Evolutionary conservation across 139 green algal genomes (phyloP).

Genomic region (Coccomyxa sp.): DNA sequence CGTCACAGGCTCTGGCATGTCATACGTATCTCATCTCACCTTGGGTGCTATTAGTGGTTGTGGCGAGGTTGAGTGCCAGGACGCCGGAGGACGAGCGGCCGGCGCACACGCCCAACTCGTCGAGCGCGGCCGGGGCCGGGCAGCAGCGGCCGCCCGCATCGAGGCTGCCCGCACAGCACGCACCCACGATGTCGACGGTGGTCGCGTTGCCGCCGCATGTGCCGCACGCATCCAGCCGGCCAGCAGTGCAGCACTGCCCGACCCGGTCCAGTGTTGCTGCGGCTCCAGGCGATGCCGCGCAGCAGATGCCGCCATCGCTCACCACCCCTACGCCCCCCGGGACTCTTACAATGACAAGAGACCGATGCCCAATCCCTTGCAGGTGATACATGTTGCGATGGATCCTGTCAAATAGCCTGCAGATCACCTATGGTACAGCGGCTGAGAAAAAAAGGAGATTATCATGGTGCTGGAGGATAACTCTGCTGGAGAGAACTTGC

Average conservation of each 20-base stretch:
- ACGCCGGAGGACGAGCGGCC: constrained; percentile 35
- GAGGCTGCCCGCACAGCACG: constrained; percentile 1
- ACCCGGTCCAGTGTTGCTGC: constrained; percentile 22
- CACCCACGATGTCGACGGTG: constrained; percentile 31
- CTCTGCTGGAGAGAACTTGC: background rate
- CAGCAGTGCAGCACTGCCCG: constrained; percentile 34
- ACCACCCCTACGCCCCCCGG: background rate
- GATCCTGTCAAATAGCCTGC: background rate
- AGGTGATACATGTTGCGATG: background rate
- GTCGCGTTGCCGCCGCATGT: constrained; percentile 36
- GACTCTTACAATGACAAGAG: background rate
- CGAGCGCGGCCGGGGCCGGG: constrained; percentile 18
- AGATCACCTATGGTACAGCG: too few relatives aligned
- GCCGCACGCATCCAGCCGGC: constrained; percentile 41
- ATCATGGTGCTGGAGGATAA: too few relatives aligned
- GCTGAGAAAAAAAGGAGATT: too few relatives aligned
- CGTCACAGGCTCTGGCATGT: too few relatives aligned
- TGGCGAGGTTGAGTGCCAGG: constrained; percentile 16
- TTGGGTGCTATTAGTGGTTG: too few relatives aligned
- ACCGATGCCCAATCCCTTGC: too few relatives aligned
- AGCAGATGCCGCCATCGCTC: constrained; percentile 11
- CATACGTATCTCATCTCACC: too few relatives aligned
- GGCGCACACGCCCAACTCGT: constrained; percentile 54
- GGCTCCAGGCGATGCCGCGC: background rate
- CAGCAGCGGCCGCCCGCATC: constrained; percentile 51